Evolutionary conservation across 2,329 filamentous ascomycete species (phyloP), one percentile per base, ranked within the genome.

Genomic region (Alternaria sp.): DNA sequence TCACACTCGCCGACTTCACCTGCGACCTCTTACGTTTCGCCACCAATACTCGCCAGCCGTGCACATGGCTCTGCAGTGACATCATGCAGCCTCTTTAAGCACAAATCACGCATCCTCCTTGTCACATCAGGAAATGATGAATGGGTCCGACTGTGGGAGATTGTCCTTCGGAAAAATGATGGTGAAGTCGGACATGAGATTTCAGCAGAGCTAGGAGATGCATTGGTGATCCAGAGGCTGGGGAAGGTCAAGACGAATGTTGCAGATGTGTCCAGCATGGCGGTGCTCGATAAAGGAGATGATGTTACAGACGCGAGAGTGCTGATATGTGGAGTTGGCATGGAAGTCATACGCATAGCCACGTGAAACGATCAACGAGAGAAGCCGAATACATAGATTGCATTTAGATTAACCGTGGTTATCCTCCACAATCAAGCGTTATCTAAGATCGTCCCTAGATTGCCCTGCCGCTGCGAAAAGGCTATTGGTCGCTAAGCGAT

Each of bases 21-120:
- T 74, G 14, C 67, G 58, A 48, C 62, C 71, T 3, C 51, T 30
- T 52, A 58, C 26, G 39, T 32, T 8, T 53, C 51, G 11, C 54
- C 55, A 9, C 80, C 78, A 1, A 65, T 81, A 5, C 64, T 85
- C 11, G 76, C 90, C 2, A 81, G 81, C 24, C 82, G 83, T 2
- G 89, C 91, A 0, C 92, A 95, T 70, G 88, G 89, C 0, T 90
- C 91, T 1, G 90, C 91, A 2, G 82, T 94, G 44, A 93, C 90
- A 5, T 79, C 78, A 3, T 75, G 80, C 18, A 87, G 86, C 1
- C 56, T 84, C 1, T 36, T 84, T 9, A 14, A 28, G 9, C 51
- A 60, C 5, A 32, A 58, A 18, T 41, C 61, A 11, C 39, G 58
- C 6, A 48, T 71, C 12, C 68, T 65, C 18, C 55, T 79, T 0